Conservation (phyloP, 768 basidiomycete genomes). For the Pleurotus djamor region DNA sequence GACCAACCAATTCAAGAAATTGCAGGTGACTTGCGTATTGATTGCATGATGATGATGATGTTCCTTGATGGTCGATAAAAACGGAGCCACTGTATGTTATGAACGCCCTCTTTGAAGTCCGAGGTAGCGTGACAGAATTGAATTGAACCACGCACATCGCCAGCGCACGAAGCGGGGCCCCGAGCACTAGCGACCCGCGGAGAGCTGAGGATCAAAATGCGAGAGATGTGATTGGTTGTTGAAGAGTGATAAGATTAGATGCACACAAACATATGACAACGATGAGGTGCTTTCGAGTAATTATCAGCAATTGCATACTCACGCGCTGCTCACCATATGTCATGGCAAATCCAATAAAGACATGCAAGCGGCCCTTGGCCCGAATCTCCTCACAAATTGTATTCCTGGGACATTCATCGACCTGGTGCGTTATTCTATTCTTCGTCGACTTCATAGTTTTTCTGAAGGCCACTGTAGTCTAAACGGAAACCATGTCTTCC, state of each 20-base stretch:
- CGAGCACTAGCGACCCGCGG: too few relatives aligned
- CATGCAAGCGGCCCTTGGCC: constrained; percentile 8
- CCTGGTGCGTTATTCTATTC: too few relatives aligned
- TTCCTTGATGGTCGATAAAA: too few relatives aligned
- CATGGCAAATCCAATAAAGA: neutral
- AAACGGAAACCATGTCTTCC: constrained; percentile 11
- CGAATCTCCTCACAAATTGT: neutral
- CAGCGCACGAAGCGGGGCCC: too few relatives aligned
- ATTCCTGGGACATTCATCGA: too few relatives aligned
- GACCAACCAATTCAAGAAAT: too few relatives aligned
- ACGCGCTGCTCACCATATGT: neutral
- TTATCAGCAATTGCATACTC: constrained; percentile 6
- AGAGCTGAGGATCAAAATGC: neutral
- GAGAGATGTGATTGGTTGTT: neutral
- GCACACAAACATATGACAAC: neutral
- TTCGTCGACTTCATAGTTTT: neutral
- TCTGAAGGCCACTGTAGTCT: neutral
- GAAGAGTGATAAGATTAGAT: constrained; percentile 3
- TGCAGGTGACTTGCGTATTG: too few relatives aligned
- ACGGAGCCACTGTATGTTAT: too few relatives aligned
- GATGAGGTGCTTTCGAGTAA: constrained; percentile 10
- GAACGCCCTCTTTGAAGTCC: too few relatives aligned
- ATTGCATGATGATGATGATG: too few relatives aligned
- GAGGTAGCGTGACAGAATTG: too few relatives aligned
- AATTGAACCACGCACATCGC: too few relatives aligned